Evolutionary conservation across 2,329 filamentous ascomycete genomes (phyloP).

Genomic region (Penicillium rolfsii): DNA sequence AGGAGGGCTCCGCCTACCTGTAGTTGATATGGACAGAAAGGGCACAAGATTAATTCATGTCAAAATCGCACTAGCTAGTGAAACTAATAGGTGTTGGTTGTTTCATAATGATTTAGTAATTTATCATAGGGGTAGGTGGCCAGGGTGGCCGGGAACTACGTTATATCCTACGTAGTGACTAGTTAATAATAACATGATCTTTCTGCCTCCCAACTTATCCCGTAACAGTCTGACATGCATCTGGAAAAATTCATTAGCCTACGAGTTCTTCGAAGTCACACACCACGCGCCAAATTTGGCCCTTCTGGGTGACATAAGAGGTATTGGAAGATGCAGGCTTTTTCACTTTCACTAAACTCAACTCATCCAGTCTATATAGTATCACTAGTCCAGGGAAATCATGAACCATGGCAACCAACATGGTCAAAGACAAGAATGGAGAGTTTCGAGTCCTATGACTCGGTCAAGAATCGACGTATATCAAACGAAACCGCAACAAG

Average conservation of each 20-base stretch:
- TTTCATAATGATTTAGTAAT: too few species aligned
- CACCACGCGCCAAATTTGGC: conserved; percentile 57
- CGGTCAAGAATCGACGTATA: conserved; percentile 22
- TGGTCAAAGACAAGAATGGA: conserved; percentile 31
- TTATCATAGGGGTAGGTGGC: too few species aligned
- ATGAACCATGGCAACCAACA: conserved; percentile 55
- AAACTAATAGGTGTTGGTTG: too few species aligned
- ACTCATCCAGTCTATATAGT: conserved; percentile 52
- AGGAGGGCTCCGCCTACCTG: too few species aligned
- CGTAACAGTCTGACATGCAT: conserved; percentile 54
- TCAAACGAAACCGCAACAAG: neutral
- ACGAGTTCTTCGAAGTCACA: conserved; percentile 55
- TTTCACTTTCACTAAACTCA: conserved; percentile 54
- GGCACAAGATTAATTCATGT: too few species aligned
- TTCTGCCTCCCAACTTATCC: too few species aligned
- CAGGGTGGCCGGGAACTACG: too few species aligned
- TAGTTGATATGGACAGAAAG: too few species aligned
- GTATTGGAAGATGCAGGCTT: conserved; percentile 50
- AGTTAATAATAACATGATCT: too few species aligned
- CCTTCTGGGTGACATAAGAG: conserved; percentile 61
- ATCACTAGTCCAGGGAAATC: conserved; percentile 60
- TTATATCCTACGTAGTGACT: too few species aligned
- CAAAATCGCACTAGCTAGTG: too few species aligned
- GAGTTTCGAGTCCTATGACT: conserved; percentile 31
- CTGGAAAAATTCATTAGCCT: conserved; percentile 55